These are phyloP conservation scores for Ophiocordyceps camponoti-floridani DNA, from an alignment of 2,329 filamentous ascomycete species.

Conservation along the genomic window DNA sequence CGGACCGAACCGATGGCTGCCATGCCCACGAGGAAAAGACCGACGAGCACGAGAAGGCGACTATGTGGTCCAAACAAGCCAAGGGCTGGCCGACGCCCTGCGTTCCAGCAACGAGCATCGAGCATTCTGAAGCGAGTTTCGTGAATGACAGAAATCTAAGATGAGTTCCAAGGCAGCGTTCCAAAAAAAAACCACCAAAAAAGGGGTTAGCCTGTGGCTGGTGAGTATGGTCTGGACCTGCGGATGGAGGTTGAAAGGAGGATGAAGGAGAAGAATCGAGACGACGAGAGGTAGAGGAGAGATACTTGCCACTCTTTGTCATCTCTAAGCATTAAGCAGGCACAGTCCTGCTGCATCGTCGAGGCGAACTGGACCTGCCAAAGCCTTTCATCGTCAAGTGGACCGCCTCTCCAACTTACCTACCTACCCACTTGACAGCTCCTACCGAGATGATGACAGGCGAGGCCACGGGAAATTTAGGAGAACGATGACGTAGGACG, in stretches of 20 bases:
- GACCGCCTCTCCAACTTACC: neutral
- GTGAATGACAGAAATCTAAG: slow-evolving; percentile 2
- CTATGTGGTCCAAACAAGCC: neutral
- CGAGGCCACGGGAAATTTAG: neutral
- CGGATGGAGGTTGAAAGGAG: neutral
- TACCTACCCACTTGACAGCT: neutral
- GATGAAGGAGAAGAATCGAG: neutral
- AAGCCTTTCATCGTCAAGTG: neutral
- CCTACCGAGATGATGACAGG: neutral
- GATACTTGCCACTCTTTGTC: neutral
- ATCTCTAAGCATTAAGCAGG: neutral
- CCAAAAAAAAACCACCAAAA: slow-evolving; percentile 10
- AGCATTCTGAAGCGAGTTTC: slow-evolving; percentile 1
- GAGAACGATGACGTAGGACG: neutral
- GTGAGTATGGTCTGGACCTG: neutral
- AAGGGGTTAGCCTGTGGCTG: neutral
- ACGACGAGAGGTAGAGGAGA: neutral
- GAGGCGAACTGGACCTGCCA: neutral
- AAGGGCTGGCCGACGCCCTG: neutral
- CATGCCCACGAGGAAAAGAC: slow-evolving; percentile 2
- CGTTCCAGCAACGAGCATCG: neutral
- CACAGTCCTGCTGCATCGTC: neutral
- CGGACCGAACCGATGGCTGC: slow-evolving; percentile 3
- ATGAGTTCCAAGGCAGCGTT: slow-evolving; percentile 10
- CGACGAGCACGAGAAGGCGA: neutral